Evolutionary conservation across 2,329 filamentous ascomycete species (phyloP).

Genomic region (Fusarium sp.): DNA sequence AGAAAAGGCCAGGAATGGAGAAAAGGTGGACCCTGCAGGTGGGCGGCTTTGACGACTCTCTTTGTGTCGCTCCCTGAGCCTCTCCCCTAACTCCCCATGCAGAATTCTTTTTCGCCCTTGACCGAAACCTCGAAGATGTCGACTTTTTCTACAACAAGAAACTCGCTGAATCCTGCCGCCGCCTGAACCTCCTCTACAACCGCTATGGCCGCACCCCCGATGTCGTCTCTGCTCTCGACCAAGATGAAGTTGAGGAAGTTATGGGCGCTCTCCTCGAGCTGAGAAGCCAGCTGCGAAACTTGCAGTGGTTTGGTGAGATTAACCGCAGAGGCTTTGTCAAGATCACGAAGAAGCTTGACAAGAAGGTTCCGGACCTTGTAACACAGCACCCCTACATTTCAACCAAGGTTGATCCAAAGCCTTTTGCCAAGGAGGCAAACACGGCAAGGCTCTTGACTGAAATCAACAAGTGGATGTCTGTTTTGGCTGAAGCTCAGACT

Average conservation of each 20-base stretch:
- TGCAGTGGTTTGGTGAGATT: constrained; percentile 98
- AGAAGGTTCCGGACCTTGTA: constrained; percentile 82
- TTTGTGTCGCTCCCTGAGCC: constrained; percentile 43
- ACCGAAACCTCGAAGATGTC: constrained; percentile 97
- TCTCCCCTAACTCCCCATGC: constrained; percentile 52
- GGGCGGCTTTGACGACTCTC: constrained; percentile 58
- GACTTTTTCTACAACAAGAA: constrained; percentile 98
- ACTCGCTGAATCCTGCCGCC: constrained; percentile 84
- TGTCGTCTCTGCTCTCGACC: constrained; percentile 78
- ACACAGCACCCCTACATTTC: constrained; percentile 89
- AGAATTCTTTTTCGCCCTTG: constrained; percentile 98
- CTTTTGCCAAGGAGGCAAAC: constrained; percentile 82
- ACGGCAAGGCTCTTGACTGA: constrained; percentile 63
- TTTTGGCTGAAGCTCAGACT: constrained; percentile 81
- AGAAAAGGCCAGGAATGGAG: constrained; percentile 73
- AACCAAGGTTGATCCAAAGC: constrained; percentile 88
- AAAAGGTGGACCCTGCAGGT: constrained; percentile 91
- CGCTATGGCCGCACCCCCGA: constrained; percentile 84
- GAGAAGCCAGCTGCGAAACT: constrained; percentile 85
- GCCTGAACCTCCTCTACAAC: constrained; percentile 87
- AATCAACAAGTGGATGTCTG: constrained; percentile 93
- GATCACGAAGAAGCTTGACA: constrained; percentile 99
- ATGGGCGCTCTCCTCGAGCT: constrained; percentile 91
- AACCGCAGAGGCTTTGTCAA: constrained; percentile 96
- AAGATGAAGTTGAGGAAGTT: constrained; percentile 91